Conservation (phyloP, 2,329 filamentous ascomycete genomes). For the Fusarium bulbicola region DNA sequence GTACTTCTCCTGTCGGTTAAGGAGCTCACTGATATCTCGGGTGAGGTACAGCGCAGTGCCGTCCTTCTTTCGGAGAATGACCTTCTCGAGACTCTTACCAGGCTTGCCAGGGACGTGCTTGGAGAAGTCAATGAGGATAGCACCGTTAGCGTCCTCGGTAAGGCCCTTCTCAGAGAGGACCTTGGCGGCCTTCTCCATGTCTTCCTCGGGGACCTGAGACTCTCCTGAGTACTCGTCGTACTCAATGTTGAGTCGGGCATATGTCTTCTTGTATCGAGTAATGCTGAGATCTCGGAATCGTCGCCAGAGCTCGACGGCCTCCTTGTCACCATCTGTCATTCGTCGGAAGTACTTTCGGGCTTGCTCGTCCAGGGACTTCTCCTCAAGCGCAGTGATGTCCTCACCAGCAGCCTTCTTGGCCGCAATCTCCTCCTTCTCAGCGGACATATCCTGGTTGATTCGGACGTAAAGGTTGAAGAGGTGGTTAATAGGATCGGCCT, state of each 20-base stretch:
- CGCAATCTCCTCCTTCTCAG: conserved; percentile 73
- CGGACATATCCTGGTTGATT: conserved; percentile 73
- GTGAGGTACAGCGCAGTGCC: conserved; percentile 82
- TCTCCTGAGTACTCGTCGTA: conserved; percentile 79
- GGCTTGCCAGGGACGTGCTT: conserved; percentile 72
- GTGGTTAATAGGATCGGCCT: conserved; percentile 81
- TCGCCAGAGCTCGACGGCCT: conserved; percentile 69
- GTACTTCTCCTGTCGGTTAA: conserved; percentile 70
- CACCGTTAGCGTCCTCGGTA: conserved; percentile 75
- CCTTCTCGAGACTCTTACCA: conserved; percentile 75
- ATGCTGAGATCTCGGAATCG: conserved; percentile 75
- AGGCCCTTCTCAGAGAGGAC: conserved; percentile 71
- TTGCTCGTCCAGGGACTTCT: conserved; percentile 74
- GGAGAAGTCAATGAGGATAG: conserved; percentile 76
- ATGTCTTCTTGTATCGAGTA: conserved; percentile 72
- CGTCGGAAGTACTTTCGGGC: conserved; percentile 77
- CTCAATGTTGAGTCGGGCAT: conserved; percentile 74
- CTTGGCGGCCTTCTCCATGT: conserved; percentile 71
- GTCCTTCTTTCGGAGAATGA: conserved; percentile 76
- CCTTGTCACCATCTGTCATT: conserved; percentile 73
- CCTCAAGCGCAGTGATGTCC: conserved; percentile 58
- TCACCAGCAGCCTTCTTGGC: conserved; percentile 63
- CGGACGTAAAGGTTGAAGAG: conserved; percentile 84
- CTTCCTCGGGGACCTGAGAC: conserved; percentile 73
- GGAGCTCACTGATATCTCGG: conserved; percentile 78